A percentile compares a stretch with the other conserved stretches of the same genome.
Conservation (phyloP, 441 rosid genomes). For the Pelargonium australe region DNA sequence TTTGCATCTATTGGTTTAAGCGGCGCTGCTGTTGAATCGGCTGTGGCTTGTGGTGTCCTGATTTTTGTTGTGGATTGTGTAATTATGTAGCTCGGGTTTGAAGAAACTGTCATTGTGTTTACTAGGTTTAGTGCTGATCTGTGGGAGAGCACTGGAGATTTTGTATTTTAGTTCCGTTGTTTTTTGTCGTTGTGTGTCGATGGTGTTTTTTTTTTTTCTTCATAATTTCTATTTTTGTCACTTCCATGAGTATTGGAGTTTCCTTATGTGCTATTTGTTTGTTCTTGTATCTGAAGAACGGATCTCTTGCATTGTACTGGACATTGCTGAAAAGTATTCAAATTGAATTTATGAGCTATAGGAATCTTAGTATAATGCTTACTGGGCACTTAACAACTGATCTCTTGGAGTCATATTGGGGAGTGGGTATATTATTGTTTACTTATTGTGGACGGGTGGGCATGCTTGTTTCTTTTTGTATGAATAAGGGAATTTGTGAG, state of each 20-base stretch:
- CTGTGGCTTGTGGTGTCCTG: no score
- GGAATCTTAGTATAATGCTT: neutral
- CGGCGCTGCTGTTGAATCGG: neutral
- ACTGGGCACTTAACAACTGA: neutral
- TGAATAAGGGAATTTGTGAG: neutral
- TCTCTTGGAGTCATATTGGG: neutral
- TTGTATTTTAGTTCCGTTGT: no score
- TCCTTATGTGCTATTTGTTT: neutral
- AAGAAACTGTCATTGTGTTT: neutral
- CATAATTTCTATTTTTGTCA: no score
- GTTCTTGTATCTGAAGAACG: neutral
- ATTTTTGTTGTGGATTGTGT: neutral
- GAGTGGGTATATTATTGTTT: neutral
- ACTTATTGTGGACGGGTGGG: no score
- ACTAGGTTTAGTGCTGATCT: neutral
- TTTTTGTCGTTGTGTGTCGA: no score
- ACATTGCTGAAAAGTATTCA: neutral
- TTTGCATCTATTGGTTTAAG: neutral
- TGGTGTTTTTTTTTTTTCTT: no score
- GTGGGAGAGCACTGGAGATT: no score
- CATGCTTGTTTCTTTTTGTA: neutral
- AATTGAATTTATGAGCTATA: neutral
- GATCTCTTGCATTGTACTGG: neutral
- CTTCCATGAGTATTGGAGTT: neutral
- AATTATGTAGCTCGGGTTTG: neutral